Evolutionary conservation across 2,329 filamentous ascomycete species (phyloP), one percentile per base, ranked within the genome.

Genomic region (Cladorrhinum sp.): DNA sequence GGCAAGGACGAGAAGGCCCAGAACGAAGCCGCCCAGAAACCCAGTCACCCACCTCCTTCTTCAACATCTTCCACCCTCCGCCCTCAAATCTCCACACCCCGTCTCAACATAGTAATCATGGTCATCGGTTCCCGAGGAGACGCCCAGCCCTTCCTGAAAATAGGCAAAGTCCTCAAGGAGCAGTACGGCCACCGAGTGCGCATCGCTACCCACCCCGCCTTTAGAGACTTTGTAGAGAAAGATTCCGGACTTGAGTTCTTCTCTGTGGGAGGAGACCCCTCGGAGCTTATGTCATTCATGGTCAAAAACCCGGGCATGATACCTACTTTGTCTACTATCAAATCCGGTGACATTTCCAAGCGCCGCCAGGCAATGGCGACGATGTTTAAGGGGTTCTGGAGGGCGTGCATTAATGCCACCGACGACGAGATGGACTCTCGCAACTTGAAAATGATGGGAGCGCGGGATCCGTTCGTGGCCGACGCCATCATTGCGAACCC

Each of bases 401-500:
- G 88, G 26, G 86, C 89, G 1, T 94, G 90, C 68, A 85, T 91
- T 68, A 88, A 90, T 65, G 81, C 86, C 2, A 90, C 86, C 0
- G 89, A 92, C 64, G 86, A 90, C 65, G 85, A 87, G 68, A 82
- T 78, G 21, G 85, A 90, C 68, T 69, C 75, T 1, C 75, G 78
- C 12, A 90, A 88, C 66, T 68, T 83, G 28, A 86, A 85, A 70
- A 85, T 89, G 82, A 85, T 90, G 82, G 84, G 82, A 0, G 73
- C 80, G 6, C 85, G 81, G 64, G 71, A 79, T 16, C 82, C 84
- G 0, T 90, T 90, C 67, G 77, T 90, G 16, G 87, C 87, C 0
- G 87, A 95, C 70, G 88, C 86, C n/a, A 94, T 95, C 67, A 94
- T 95, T 62, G 90, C 91, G 0, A 95, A 95, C 65, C 91, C 91